Percentiles rank a stretch among this genome's conserved stretches.
These are phyloP conservation scores for Fragilariopsis cylindrus DNA, from an alignment of 108 stramenopile genomes.

Conservation along the genomic window DNA sequence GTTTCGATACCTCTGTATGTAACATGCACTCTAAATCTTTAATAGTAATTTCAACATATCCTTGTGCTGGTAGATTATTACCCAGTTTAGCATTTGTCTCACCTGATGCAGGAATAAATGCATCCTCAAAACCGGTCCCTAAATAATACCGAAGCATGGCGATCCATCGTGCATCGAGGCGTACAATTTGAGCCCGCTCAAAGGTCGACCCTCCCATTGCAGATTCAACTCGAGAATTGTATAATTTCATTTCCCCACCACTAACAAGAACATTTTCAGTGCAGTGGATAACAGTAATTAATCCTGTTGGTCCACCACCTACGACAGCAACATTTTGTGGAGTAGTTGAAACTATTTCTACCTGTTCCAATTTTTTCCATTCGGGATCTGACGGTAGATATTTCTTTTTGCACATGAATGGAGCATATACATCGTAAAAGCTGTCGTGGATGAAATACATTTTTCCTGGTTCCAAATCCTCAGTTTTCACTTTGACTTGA, in stretches of 20 bases:
- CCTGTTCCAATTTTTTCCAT: slow-evolving; percentile 22
- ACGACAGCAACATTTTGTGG: slow-evolving; percentile 36
- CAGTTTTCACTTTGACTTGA: slow-evolving; percentile 17
- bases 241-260: slow-evolving; percentile 39
- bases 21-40: slow-evolving; percentile 46
- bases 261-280: slow-evolving; percentile 30
- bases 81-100: slow-evolving; percentile 42
- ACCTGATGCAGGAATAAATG: slow-evolving; percentile 34
- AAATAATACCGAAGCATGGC: slow-evolving; percentile 42
- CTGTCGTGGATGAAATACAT: slow-evolving; percentile 30
- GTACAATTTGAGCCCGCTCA: slow-evolving; percentile 41
- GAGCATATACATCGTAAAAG: slow-evolving; percentile 19
- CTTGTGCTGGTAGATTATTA: slow-evolving; percentile 38
- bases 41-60: slow-evolving; percentile 43
- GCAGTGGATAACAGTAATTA: slow-evolving; percentile 39
- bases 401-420: slow-evolving; percentile 24
- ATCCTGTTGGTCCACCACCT: slow-evolving; percentile 38
- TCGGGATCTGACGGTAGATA: slow-evolving; percentile 32
- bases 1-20: slow-evolving; percentile 36
- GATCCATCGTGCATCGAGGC: slow-evolving; percentile 44
- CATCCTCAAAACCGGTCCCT: slow-evolving; percentile 39
- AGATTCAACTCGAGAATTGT: slow-evolving; percentile 33
- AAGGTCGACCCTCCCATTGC: slow-evolving; percentile 27
- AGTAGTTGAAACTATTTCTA: slow-evolving; percentile 29
- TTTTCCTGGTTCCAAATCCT: slow-evolving; percentile 31